A percentile compares a stretch with the other conserved stretches of the same genome.
These are phyloP conservation scores for Penicillium sp. DNA, from an alignment of 2,329 filamentous ascomycete genomes.

Conservation along the genomic window DNA sequence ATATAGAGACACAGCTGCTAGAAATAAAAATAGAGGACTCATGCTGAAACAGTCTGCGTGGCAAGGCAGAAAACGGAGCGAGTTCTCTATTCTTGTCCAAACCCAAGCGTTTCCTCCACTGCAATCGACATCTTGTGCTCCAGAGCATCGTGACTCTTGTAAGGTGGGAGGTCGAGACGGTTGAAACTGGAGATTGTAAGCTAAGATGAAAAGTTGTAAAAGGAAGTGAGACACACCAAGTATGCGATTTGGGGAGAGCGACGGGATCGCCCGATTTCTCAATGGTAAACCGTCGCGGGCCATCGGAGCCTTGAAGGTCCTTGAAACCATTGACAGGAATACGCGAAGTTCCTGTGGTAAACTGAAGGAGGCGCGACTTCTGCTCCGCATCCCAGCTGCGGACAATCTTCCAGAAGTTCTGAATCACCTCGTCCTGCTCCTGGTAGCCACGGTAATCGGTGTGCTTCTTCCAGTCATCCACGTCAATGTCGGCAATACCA, in stretches of 20 bases:
- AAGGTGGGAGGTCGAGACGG: conserved; percentile 86
- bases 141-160: conserved; percentile 79
- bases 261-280: conserved; percentile 90
- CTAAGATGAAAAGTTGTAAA: conserved; percentile 1
- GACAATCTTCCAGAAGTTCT: conserved; percentile 96
- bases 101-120: conserved; percentile 97
- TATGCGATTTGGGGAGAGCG: conserved; percentile 94
- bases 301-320: conserved; percentile 94
- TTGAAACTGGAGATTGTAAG: conserved; percentile 66
- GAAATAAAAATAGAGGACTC: neutral
- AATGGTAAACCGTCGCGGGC: conserved; percentile 91
- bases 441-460: conserved; percentile 99
- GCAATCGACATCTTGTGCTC: conserved; percentile 90
- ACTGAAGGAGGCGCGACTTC: conserved; percentile 91
- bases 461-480: conserved; percentile 99
- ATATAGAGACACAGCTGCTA: neutral
- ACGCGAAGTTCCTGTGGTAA: conserved; percentile 93
- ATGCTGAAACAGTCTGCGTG: conserved; percentile 3
- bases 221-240: conserved; percentile 64
- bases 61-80: neutral
- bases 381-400: conserved; percentile 97
- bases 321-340: conserved; percentile 99
- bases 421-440: conserved; percentile 92
- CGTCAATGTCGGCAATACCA: conserved; percentile 98
- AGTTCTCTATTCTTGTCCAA: conserved; percentile 81